Conservation (phyloP, 2,329 filamentous ascomycete genomes). For the Calonectria naviculata region DNA sequence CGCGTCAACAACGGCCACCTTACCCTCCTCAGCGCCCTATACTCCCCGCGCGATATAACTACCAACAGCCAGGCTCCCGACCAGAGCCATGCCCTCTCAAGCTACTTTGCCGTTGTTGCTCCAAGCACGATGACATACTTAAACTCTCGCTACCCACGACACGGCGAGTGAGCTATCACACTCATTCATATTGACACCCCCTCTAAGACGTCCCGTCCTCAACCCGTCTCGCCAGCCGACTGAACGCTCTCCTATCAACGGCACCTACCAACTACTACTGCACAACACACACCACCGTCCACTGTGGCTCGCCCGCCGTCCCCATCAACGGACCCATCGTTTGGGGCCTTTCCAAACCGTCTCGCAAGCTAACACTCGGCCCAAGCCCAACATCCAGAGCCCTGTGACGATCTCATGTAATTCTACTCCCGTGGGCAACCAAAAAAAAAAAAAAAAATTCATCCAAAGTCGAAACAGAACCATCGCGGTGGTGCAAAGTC, state of each 20-base stretch:
- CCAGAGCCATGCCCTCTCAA: constrained; percentile 18
- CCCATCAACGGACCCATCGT: constrained; percentile 11
- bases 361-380: background rate
- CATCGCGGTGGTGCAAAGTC: background rate
- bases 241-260: background rate
- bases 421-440: background rate
- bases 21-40: constrained; percentile 9
- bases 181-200: constrained; percentile 14
- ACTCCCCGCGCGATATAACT: constrained; percentile 15
- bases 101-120: constrained; percentile 26
- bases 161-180: constrained; percentile 35
- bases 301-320: constrained; percentile 18
- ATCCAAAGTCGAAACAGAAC: background rate
- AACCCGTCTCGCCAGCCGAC: constrained; percentile 1
- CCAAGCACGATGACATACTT: constrained; percentile 17
- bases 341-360: constrained; percentile 3
- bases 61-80: background rate
- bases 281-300: constrained; percentile 21
- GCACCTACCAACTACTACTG: constrained; percentile 6
- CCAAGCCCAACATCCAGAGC: background rate
- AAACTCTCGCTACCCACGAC: constrained; percentile 23
- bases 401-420: background rate
- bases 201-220: constrained; percentile 1
- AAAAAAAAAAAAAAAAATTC: background rate
- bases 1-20: constrained; percentile 7